Evolutionary conservation across 2,329 filamentous ascomycete genomes (phyloP).

Genomic region (Penicillium aurantiogriseum): DNA sequence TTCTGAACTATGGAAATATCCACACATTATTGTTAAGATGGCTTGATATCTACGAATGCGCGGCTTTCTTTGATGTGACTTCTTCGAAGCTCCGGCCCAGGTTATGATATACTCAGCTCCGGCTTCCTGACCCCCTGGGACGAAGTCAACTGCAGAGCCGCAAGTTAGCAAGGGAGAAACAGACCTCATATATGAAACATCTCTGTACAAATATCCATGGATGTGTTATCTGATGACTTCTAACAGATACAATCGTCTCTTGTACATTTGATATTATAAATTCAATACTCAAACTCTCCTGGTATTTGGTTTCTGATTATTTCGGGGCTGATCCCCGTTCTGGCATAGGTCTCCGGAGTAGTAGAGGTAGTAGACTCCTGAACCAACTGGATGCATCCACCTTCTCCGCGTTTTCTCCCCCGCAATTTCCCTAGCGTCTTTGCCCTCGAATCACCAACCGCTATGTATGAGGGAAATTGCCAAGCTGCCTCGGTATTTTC

Average conservation of each 20-base stretch:
- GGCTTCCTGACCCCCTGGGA: background rate
- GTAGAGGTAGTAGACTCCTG: constrained; percentile 1
- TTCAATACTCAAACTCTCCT: background rate
- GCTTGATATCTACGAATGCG: background rate
- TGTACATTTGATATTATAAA: background rate
- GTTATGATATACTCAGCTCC: background rate
- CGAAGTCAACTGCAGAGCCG: background rate
- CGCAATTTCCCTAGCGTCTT: constrained; percentile 20
- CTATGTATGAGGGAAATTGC: background rate
- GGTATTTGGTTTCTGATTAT: background rate
- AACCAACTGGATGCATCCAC: constrained; percentile 7
- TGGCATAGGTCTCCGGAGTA: constrained; percentile 10
- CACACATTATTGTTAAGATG: background rate
- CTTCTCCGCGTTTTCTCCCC: constrained; percentile 24
- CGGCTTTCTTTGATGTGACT: background rate
- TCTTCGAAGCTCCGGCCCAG: background rate
- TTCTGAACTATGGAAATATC: constrained; percentile 32
- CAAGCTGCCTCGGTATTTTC: constrained; percentile 31
- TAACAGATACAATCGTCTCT: background rate
- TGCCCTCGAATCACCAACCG: background rate
- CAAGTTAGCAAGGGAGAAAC: background rate
- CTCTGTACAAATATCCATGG: background rate
- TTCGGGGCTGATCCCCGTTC: constrained; percentile 20
- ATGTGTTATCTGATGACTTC: background rate
- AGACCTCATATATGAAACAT: background rate